Evolutionary conservation across 192 early-diverging fungal species (phyloP), one percentile per base, ranked within the genome.

Genomic region (Chytriomyces sp.): DNA sequence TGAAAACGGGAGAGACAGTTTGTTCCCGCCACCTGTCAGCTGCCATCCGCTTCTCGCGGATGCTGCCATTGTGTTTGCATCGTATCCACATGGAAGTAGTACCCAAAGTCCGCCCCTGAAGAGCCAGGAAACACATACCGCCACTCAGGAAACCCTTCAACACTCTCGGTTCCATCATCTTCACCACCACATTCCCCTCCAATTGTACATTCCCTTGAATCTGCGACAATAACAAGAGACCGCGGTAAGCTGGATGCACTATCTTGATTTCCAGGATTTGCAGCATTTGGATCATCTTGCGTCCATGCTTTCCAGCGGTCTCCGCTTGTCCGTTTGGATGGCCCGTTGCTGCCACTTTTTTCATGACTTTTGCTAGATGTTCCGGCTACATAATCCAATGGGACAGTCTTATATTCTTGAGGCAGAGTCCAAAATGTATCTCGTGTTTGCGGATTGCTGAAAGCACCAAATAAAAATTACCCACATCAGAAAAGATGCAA

Each of bases 361-460:
- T 35, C 61, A 67, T 7, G 35, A n/a, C 64, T 50, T 50, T 24
- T 74, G 46, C 65, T 80, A 77, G 24, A 78, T 83, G 23, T 23
- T 23, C 23, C 57, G 57, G 20, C 23, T 20, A 8, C 2, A 6
- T 62, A 9, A 8, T 76, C 71, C 5, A 69, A 79, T 49, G 79
- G 76, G n/a, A 87, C 78, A 5, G 82, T 43, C 16, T 65, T 77
- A 73, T 77, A 80, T 13, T 35, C 73, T 4, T 85, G 67, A 9
- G 85, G 87, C 9, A 87, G 71, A n/a, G 79, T 80, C 87, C 87
- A 88, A 7, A 81, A 82, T 7, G 84, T 69, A 20, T 84, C 82
- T 50, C 79, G 83, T 8, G 83, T 85, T 24, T 77, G 69, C 3
- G 79, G 24, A 65, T 67, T 74, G 75, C 87, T 88, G 63, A 26